phyloP scores from a whole-genome alignment of 129 eudicot species.

The Lactuca sativa region DNA sequence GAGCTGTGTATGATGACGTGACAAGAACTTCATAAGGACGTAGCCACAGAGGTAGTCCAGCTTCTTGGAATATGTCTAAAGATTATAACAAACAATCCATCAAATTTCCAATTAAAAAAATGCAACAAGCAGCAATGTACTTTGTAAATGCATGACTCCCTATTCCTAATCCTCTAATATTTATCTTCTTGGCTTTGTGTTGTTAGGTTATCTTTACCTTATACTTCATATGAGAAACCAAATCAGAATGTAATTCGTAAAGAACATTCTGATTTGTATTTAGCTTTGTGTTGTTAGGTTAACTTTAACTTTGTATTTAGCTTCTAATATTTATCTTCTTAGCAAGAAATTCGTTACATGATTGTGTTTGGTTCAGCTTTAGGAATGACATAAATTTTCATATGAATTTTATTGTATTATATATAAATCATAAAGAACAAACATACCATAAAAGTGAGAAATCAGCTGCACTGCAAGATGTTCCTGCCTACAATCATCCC shows the following conservation, averaged over 20 bases:
- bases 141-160: no score
- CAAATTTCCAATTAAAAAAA: slow-evolving; percentile 10
- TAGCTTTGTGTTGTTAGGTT: no score
- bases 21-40: slow-evolving; percentile 99
- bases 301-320: no score
- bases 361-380: no score
- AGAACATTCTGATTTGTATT: no score
- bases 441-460: slow-evolving; percentile 93
- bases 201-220: no score
- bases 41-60: slow-evolving; percentile 98
- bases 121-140: background rate
- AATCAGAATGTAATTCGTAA: no score
- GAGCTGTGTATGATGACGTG: slow-evolving; percentile 97
- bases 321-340: no score
- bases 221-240: no score
- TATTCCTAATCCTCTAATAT: background rate
- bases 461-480: slow-evolving; percentile 99
- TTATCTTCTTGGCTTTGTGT: slow-evolving; percentile 6
- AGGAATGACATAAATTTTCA: no score
- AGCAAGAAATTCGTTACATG: no score
- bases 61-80: slow-evolving; percentile 99
- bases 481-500: slow-evolving; percentile 99
- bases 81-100: slow-evolving; percentile 21
- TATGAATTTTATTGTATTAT: no score
- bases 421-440: slow-evolving; percentile 19